Conservation (phyloP, 2,329 filamentous ascomycete species). For the Fusarium miscanthi region DNA sequence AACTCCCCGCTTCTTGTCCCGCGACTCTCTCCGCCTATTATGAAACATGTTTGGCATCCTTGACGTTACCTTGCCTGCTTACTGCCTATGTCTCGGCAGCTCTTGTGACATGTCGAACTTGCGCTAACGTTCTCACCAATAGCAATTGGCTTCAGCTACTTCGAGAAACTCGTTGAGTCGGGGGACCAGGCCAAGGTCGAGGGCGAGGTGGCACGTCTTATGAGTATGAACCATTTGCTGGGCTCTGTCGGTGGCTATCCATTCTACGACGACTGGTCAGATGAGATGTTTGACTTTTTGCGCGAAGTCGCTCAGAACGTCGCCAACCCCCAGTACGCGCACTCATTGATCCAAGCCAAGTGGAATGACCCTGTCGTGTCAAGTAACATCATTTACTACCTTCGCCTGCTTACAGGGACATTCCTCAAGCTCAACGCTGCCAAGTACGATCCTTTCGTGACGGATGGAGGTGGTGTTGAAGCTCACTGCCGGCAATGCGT, state of each 20-base stretch:
- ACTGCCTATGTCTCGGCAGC: constrained; percentile 32
- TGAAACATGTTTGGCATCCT: constrained; percentile 12
- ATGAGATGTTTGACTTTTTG: constrained; percentile 77
- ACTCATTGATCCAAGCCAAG: constrained; percentile 65
- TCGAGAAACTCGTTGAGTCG: constrained; percentile 81
- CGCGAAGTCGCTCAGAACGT: constrained; percentile 70
- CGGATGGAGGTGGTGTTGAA: constrained; percentile 68
- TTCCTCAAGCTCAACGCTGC: constrained; percentile 82
- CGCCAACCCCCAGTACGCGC: constrained; percentile 67
- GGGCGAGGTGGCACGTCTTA: constrained; percentile 78
- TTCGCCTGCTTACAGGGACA: constrained; percentile 82
- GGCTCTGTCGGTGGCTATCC: constrained; percentile 77
- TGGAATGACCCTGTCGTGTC: constrained; percentile 80
- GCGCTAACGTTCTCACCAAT: constrained; percentile 24
- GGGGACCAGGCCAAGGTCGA: constrained; percentile 73
- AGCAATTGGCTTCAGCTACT: constrained; percentile 95
- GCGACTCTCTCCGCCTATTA: constrained; percentile 1
- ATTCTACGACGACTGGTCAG: constrained; percentile 82
- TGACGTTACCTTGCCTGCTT: constrained; percentile 29
- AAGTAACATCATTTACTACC: constrained; percentile 85
- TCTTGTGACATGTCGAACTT: constrained; percentile 18
- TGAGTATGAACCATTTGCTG: constrained; percentile 76
- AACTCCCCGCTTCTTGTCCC: constrained; percentile 18
- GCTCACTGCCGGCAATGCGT: constrained; percentile 77
- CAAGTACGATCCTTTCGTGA: constrained; percentile 78